Evolutionary conservation across 1,284 basidiomycete species (phyloP).

Genomic region (Boletus smithii): DNA sequence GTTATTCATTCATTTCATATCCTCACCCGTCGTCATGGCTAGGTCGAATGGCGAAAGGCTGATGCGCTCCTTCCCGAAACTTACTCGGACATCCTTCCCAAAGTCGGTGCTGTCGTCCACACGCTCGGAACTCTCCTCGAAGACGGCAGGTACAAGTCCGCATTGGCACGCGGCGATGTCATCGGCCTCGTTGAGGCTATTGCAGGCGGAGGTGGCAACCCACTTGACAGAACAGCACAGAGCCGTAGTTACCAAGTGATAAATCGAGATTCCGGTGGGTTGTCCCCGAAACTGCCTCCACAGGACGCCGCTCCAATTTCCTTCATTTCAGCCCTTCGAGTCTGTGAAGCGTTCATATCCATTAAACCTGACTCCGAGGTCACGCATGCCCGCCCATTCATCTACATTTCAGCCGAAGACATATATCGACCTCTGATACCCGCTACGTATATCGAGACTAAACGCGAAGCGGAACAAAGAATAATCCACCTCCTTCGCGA

Average conservation of each 20-base stretch:
- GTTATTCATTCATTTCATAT: neutral
- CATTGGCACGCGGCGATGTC: slow-evolving; percentile 57
- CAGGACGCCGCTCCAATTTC: slow-evolving; percentile 7
- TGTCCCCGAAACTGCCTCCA: slow-evolving; percentile 2
- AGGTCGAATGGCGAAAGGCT: slow-evolving; percentile 83
- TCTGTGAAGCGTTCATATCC: slow-evolving; percentile 69
- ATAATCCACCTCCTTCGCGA: slow-evolving; percentile 52
- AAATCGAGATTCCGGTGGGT: slow-evolving; percentile 88
- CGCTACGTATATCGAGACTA: slow-evolving; percentile 81
- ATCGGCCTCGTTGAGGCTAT: slow-evolving; percentile 52
- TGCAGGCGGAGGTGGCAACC: slow-evolving; percentile 46
- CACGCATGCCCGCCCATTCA: slow-evolving; percentile 62
- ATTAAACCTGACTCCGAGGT: slow-evolving; percentile 37
- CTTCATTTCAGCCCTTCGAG: slow-evolving; percentile 55
- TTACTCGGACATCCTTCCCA: slow-evolving; percentile 67
- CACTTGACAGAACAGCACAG: slow-evolving; percentile 50
- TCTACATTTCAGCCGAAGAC: slow-evolving; percentile 95
- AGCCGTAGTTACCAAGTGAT: slow-evolving; percentile 63
- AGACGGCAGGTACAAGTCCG: slow-evolving; percentile 76
- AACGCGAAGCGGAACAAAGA: slow-evolving; percentile 81
- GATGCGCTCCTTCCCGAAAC: slow-evolving; percentile 75
- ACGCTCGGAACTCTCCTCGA: slow-evolving; percentile 94
- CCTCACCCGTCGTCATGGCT: slow-evolving; percentile 20
- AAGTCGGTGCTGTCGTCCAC: slow-evolving; percentile 81
- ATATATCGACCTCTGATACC: slow-evolving; percentile 86